A percentile compares a stretch with the other conserved stretches of the same genome.
phyloP scores from a whole-genome alignment of 768 basidiomycete species.

The Kwoniella sp. region DNA sequence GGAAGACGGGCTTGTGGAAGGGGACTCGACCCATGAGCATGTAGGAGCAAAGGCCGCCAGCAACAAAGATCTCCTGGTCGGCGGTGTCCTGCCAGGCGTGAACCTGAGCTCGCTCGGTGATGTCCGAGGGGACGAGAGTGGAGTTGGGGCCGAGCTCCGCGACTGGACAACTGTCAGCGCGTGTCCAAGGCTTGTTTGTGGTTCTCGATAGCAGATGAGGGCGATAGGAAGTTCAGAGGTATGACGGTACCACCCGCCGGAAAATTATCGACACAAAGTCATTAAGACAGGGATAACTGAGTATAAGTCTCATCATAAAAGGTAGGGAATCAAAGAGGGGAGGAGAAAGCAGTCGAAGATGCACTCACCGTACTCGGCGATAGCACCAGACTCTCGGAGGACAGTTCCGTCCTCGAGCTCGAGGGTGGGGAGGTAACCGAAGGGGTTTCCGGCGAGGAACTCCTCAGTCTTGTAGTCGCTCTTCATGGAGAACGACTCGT shows the following conservation, averaged over 20 bases:
- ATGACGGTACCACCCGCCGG: conserved; percentile 52
- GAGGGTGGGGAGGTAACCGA: conserved; percentile 63
- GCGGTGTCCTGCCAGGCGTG: conserved; percentile 79
- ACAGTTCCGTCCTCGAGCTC: conserved; percentile 72
- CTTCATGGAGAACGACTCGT: conserved; percentile 51
- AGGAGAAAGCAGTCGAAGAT: conserved; percentile 2
- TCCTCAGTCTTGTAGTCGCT: conserved; percentile 41
- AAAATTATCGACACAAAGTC: conserved; percentile 57
- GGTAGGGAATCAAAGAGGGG: not conserved
- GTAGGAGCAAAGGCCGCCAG: conserved; percentile 55
- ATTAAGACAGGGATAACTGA: conserved; percentile 75
- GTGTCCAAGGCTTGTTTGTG: not conserved
- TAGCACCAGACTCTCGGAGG: conserved; percentile 70
- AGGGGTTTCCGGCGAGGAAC: conserved; percentile 58
- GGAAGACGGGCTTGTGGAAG: conserved; percentile 67
- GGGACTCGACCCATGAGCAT: conserved; percentile 53
- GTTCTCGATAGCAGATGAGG: not conserved
- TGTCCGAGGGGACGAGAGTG: conserved; percentile 64
- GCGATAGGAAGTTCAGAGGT: conserved; percentile 36
- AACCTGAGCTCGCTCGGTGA: conserved; percentile 67
- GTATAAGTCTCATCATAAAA: conserved; percentile 54
- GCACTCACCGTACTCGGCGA: conserved; percentile 82
- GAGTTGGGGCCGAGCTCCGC: conserved; percentile 71
- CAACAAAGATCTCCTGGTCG: conserved; percentile 61
- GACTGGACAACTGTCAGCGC: conserved; percentile 57